These are phyloP conservation scores for Ceratobasidium papillatum DNA, from an alignment of 1,284 basidiomycete species.

Conservation along the genomic window DNA sequence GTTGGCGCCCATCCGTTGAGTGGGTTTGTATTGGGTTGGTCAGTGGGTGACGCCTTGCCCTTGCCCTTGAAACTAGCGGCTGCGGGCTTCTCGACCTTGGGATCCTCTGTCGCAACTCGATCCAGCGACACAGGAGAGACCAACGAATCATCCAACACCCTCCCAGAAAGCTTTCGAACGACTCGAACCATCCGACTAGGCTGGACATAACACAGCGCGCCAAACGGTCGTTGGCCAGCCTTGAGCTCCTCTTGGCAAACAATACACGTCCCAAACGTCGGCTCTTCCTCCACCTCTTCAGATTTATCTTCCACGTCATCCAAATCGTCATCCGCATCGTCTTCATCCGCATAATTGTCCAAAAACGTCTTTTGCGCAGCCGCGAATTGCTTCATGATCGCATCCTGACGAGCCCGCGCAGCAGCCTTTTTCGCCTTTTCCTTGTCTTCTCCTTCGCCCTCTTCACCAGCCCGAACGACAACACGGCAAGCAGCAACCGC, in stretches of 20 bases:
- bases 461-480: constrained; percentile 48
- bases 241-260: constrained; percentile 94
- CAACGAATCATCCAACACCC: constrained; percentile 79
- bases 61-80: constrained; percentile 20
- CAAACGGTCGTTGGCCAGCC: constrained; percentile 70
- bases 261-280: constrained; percentile 88
- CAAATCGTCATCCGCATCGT: constrained; percentile 66
- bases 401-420: constrained; percentile 84
- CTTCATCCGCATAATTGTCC: constrained; percentile 67
- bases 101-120: constrained; percentile 35
- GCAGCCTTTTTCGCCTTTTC: constrained; percentile 78
- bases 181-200: constrained; percentile 85
- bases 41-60: constrained; percentile 16
- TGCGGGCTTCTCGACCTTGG: neutral
- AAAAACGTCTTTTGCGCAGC: constrained; percentile 88
- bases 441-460: constrained; percentile 51
- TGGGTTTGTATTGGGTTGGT: neutral
- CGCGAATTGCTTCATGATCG: constrained; percentile 93
- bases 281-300: constrained; percentile 47
- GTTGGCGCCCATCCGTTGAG: constrained; percentile 28
- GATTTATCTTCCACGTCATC: neutral
- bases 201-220: constrained; percentile 89
- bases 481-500: constrained; percentile 65
- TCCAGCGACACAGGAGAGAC: constrained; percentile 74
- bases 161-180: constrained; percentile 52